These are phyloP conservation scores for Panicum virgatum DNA, from an alignment of 202 grass and related monocot species.

Conservation along the genomic window DNA sequence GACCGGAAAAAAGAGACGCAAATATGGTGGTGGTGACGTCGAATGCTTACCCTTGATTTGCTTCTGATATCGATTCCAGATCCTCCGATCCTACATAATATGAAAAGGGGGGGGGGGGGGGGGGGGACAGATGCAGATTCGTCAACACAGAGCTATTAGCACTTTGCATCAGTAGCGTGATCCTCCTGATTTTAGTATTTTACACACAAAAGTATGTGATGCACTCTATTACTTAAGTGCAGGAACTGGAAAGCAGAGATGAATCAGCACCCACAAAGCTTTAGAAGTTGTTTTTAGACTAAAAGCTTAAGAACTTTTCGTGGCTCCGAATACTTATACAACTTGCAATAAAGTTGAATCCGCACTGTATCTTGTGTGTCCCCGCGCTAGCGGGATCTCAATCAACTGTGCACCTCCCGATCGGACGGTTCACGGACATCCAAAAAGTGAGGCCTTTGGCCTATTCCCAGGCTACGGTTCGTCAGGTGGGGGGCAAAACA, in stretches of 20 bases:
- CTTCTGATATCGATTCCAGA: conserved; percentile 93
- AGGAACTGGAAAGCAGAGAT: conserved; percentile 36
- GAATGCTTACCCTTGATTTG: conserved; percentile 82
- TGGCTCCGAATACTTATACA: neutral
- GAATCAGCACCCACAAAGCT: neutral
- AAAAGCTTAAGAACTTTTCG: neutral
- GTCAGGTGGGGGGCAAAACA: neutral
- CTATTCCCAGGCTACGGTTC: neutral
- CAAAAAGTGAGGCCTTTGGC: conserved; percentile 19
- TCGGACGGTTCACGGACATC: neutral
- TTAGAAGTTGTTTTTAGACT: neutral
- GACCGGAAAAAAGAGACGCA: neutral
- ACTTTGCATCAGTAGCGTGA: neutral
- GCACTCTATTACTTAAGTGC: conserved; percentile 9
- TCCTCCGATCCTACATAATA: conserved; percentile 79
- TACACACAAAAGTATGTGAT: neutral
- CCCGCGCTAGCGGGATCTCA: neutral
- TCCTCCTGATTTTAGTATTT: neutral
- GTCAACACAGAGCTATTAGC: conserved; percentile 18
- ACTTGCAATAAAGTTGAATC: neutral
- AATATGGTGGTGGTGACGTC: neutral
- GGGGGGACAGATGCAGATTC: neutral
- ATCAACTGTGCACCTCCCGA: neutral
- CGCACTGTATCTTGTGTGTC: neutral
- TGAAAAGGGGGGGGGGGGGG: no score